These are phyloP conservation scores for Starmerella asiatica DNA, from an alignment of 805 yeast genomes.

Conservation along the genomic window DNA sequence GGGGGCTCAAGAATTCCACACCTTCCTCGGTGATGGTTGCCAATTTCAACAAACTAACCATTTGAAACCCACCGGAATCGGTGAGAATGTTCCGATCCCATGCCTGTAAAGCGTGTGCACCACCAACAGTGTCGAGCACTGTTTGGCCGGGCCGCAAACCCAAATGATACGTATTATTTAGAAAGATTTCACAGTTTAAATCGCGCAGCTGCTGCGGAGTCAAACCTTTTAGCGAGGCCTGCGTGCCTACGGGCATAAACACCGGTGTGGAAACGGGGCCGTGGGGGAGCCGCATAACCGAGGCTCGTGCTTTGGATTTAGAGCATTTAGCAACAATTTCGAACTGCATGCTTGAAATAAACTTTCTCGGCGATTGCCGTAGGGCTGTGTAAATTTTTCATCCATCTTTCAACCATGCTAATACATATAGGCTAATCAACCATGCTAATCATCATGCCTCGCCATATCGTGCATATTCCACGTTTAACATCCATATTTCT, in stretches of 20 bases:
- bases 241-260: constrained; percentile 38
- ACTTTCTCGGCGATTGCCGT: too few relatives aligned
- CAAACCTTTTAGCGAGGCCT: constrained; percentile 34
- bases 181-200: constrained; percentile 32
- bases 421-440: too few relatives aligned
- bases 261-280: constrained; percentile 34
- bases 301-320: constrained; percentile 33
- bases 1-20: constrained; percentile 34
- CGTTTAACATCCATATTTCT: too few relatives aligned
- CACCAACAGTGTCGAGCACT: constrained; percentile 31
- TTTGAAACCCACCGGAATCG: constrained; percentile 36
- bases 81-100: constrained; percentile 34
- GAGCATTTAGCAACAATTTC: constrained; percentile 33
- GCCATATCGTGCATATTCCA: too few relatives aligned
- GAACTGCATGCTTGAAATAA: constrained; percentile 28
- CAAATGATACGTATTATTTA: constrained; percentile 34
- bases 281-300: constrained; percentile 32
- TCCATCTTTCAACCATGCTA: too few relatives aligned
- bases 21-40: constrained; percentile 37
- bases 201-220: constrained; percentile 32
- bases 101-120: constrained; percentile 32
- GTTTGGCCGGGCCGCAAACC: constrained; percentile 35
- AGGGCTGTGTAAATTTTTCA: too few relatives aligned
- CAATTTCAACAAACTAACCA: constrained; percentile 34
- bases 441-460: too few relatives aligned